Base-by-base conservation (phyloP, 257 asterid species). In the Cynanchum wilfordii region DNA sequence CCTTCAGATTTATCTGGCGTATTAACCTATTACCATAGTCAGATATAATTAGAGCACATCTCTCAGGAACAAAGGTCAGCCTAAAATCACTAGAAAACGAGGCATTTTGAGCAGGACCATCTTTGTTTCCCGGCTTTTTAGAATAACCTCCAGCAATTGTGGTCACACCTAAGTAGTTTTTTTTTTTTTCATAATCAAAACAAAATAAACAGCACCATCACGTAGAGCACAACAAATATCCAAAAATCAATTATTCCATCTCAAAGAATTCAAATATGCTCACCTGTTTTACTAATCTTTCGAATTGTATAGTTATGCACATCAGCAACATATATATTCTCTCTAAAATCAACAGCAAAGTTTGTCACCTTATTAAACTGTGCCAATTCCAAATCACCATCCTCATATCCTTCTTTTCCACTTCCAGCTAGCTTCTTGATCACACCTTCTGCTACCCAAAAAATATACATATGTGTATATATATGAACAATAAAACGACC, bases 71-170 rank as follows among this genome's bases (percentile, higher is more conserved):
- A 64, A 89, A 93, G 27, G 86, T 79, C 79, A 93, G 79, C 81
- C 84, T 91, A 69, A 77, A 75, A 75, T 66, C 76, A 70, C 77
- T 47, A 6, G 96, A 90, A 82, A 93, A 90, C 38, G 93, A 76
- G 25, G 98, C 97, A 67, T 93, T 77, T 38, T 80, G 85, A 60
- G 85, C 93, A 76, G 87, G 85, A 38, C 97, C 98, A 82, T 93
- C 97, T 3, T 47, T 73, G 19, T 73, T 85, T 70, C 96, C 98
- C 63, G 86, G 11, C 68, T 68, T 80, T 72, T 78, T 76, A 47
- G 89, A 80, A 79, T 69, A 79, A 55, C 97, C 98, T 49, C 98
- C 98, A 69, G 97, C 97, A 70, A 93, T 93, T 7, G 98, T 93
- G 79, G 89, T 84, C 75, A 93, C 98, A 47, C 98, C 98, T 92